Evolutionary conservation across 805 yeast species (phyloP).

Genomic region (Starmera dryadoides): DNA sequence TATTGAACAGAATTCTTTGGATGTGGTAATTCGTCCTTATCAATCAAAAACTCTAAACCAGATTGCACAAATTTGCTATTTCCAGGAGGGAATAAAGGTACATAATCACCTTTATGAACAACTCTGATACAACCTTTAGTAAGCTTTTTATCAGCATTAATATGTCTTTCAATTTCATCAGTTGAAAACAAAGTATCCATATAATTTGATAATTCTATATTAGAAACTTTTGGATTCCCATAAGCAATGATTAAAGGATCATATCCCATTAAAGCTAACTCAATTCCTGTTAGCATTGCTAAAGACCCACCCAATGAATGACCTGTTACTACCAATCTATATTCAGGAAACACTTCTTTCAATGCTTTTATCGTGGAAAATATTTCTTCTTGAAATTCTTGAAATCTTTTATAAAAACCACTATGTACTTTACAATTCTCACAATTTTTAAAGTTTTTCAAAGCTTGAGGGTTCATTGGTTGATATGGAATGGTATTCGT

Average conservation of each 20-base stretch:
- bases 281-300: conserved; percentile 56
- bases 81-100: conserved; percentile 55
- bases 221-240: conserved; percentile 69
- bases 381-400: conserved; percentile 28
- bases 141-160: conserved; percentile 8
- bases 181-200: conserved; percentile 44
- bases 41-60: conserved; percentile 27
- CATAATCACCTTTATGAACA: conserved; percentile 48
- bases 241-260: conserved; percentile 51
- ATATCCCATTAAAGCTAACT: conserved; percentile 46
- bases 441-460: conserved; percentile 25
- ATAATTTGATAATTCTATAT: conserved; percentile 40
- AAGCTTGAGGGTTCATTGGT: conserved; percentile 12
- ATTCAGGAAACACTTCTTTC: conserved; percentile 35
- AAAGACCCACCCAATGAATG: conserved; percentile 77
- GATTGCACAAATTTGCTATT: conserved; percentile 22
- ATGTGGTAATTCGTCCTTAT: conserved; percentile 29
- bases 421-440: conserved; percentile 50
- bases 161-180: conserved; percentile 19
- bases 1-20: conserved; percentile 16
- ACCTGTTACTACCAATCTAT: conserved; percentile 50
- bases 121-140: conserved; percentile 43
- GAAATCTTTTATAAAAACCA: conserved; percentile 48
- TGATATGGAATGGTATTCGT: conserved; percentile 19
- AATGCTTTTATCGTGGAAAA: conserved; percentile 25